These are phyloP conservation scores for Hirsutella rhossiliensis DNA, from an alignment of 2,329 filamentous ascomycete genomes.

Conservation along the genomic window DNA sequence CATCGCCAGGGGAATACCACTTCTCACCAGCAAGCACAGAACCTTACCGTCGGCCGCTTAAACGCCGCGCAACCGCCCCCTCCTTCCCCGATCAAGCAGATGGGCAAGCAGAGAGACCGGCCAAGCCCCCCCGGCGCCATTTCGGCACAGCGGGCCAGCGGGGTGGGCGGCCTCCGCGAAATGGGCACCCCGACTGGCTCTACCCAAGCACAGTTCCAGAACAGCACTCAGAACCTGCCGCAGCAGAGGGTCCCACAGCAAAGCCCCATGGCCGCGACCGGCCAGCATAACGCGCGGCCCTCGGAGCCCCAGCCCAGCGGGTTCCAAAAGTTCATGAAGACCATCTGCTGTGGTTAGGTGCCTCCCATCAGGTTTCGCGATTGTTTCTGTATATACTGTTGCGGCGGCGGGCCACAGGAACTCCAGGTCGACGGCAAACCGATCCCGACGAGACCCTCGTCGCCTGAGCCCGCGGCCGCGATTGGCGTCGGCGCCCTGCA, in stretches of 20 bases:
- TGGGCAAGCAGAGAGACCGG: conserved; percentile 61
- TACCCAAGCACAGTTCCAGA: conserved; percentile 93
- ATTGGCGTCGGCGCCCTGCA: too few relatives aligned
- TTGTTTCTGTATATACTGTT: conserved; percentile 17
- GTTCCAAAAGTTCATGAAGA: conserved; percentile 87
- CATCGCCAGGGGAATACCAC: conserved; percentile 54
- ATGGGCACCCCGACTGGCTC: conserved; percentile 77
- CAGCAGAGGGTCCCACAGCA: conserved; percentile 51
- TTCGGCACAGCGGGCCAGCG: conserved; percentile 65
- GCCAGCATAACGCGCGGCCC: conserved; percentile 41
- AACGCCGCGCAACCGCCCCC: conserved; percentile 86
- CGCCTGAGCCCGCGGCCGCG: background rate
- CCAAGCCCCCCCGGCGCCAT: conserved; percentile 67
- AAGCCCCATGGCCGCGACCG: conserved; percentile 42
- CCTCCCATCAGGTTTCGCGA: conserved; percentile 11
- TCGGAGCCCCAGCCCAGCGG: conserved; percentile 66
- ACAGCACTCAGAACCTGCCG: conserved; percentile 79
- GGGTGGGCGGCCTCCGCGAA: conserved; percentile 60
- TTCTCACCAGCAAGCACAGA: conserved; percentile 49
- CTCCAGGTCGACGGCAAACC: conserved; percentile 1
- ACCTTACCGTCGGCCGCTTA: conserved; percentile 76
- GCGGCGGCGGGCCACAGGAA: conserved; percentile 11
- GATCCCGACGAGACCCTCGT: background rate
- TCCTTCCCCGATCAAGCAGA: conserved; percentile 74
- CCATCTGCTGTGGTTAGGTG: conserved; percentile 72